phyloP scores from a whole-genome alignment of 2,329 filamentous ascomycete species.

The Uncinocarpus reesii region DNA sequence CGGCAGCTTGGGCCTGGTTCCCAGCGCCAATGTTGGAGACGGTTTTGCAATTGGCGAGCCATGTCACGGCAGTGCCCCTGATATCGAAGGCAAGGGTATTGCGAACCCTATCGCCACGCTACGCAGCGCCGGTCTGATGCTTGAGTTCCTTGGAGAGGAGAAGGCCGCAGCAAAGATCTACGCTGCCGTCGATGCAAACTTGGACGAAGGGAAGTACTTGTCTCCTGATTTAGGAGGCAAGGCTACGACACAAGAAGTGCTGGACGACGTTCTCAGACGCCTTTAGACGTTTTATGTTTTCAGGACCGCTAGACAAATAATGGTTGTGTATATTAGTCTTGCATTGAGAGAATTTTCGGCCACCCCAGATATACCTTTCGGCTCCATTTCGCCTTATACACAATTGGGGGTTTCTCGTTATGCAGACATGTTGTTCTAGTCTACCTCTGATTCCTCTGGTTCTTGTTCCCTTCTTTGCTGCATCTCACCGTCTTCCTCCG shows the following conservation, averaged over 20 bases:
- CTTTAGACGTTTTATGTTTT: slow-evolving; percentile 10
- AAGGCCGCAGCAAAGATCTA: slow-evolving; percentile 82
- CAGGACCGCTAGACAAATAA: too few species aligned
- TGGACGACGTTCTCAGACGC: slow-evolving; percentile 65
- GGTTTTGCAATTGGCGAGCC: slow-evolving; percentile 94
- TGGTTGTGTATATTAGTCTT: neutral
- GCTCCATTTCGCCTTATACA: too few species aligned
- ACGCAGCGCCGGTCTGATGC: slow-evolving; percentile 81
- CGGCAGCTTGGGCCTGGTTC: slow-evolving; percentile 82
- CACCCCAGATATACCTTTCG: neutral
- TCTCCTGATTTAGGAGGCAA: slow-evolving; percentile 85
- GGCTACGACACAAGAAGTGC: slow-evolving; percentile 74
- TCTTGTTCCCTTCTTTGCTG: neutral
- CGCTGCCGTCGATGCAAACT: slow-evolving; percentile 77
- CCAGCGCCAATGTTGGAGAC: slow-evolving; percentile 89
- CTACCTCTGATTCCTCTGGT: slow-evolving; percentile 17
- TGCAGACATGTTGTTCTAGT: slow-evolving; percentile 19
- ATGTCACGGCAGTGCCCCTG: slow-evolving; percentile 90
- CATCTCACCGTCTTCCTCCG: slow-evolving; percentile 11
- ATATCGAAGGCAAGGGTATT: slow-evolving; percentile 85
- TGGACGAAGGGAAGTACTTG: slow-evolving; percentile 71
- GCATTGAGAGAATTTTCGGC: neutral
- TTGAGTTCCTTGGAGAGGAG: slow-evolving; percentile 87
- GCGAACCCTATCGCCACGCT: slow-evolving; percentile 96
- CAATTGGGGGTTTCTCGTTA: too few species aligned